Evolutionary conservation across 2,329 filamentous ascomycete species (phyloP), one percentile per base, ranked within the genome.

Genomic region (Colletotrichum melonis): DNA sequence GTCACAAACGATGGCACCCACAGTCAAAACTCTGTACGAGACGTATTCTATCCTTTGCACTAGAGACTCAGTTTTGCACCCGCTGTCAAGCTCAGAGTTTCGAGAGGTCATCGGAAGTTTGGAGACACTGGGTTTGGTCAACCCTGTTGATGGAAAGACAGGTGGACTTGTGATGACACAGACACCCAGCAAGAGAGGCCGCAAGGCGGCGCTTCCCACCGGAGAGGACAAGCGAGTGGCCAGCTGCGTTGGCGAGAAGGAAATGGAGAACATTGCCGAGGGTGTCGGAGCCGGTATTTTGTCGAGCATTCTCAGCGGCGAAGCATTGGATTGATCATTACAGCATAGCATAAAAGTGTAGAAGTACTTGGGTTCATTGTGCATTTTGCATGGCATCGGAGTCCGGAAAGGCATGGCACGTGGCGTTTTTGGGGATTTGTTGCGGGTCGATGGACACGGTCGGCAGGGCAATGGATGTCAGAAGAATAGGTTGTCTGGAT

Each of bases 71-170:
- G 88, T 97, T 11, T 88, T 99, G 2, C 95, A 98, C 77, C 94
- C 96, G 1, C 89, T 99, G 2, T 97, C 95, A 1, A 93, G 91
- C 78, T 97, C 95, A 5, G 97, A 99, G 82, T 99, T 99, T 82
- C 91, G 95, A 71, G 97, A 99, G 82, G 95, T 99, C 5, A 88
- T 98, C 24, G 92, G 93, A 46, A 97, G 94, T 77, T 84, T 99
- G 65, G 97, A 99, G 85, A 97, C 95, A 0, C 85, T 98, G 59
- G 95, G 94, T 1, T 86, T 98, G 26, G 88, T 98, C 6, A 92
- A 81, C 82, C 92, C 84, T 79, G 94, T 84, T 80, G 94, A 88
- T 85, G 94, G 86, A 77, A 94, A 89, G 85, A 92, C 86, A 63
- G 93, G 90, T 58, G 94, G 88, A 75, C 92, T 93, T 79, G 83